Conservation (phyloP, 768 basidiomycete genomes). For the Saitozyma sp. region DNA sequence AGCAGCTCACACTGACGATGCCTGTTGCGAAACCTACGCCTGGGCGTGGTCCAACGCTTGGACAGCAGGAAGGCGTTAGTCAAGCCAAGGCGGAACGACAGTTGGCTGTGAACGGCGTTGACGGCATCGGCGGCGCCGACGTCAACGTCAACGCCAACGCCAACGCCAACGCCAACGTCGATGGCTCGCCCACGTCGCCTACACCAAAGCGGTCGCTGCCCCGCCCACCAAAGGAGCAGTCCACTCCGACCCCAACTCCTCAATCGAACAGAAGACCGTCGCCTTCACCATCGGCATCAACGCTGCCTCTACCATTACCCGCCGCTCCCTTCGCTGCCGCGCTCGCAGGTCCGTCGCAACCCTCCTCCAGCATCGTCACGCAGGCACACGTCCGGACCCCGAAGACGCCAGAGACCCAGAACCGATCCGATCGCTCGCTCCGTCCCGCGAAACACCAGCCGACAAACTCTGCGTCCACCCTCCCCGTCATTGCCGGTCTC, state of each 20-base stretch:
- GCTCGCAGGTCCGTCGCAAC: constrained; percentile 4
- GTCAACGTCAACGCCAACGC: constrained; percentile 5
- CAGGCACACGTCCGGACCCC: not conserved
- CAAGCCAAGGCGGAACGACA: not conserved
- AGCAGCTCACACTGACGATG: not conserved
- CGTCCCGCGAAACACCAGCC: constrained; percentile 15
- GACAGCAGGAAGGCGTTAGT: no score
- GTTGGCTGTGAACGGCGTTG: not conserved
- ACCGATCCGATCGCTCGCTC: not conserved
- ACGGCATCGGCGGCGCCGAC: not conserved
- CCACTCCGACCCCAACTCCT: no score
- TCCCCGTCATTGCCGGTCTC: constrained; percentile 41
- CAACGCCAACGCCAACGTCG: constrained; percentile 21
- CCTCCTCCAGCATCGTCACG: not conserved
- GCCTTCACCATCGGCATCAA: no score
- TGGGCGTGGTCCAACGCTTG: no score
- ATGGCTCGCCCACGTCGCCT: constrained; percentile 23
- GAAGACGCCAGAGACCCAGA: not conserved
- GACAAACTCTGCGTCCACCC: constrained; percentile 34
- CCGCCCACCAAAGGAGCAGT: constrained; percentile 24
- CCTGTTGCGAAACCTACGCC: no score
- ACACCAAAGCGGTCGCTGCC: constrained; percentile 36
- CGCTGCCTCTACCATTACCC: not conserved
- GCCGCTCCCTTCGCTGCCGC: constrained; percentile 1
- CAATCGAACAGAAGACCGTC: no score